A percentile compares a stretch with the other conserved stretches of the same genome.
Conservation (phyloP, 805 yeast species). For the Torulaspora indica region DNA sequence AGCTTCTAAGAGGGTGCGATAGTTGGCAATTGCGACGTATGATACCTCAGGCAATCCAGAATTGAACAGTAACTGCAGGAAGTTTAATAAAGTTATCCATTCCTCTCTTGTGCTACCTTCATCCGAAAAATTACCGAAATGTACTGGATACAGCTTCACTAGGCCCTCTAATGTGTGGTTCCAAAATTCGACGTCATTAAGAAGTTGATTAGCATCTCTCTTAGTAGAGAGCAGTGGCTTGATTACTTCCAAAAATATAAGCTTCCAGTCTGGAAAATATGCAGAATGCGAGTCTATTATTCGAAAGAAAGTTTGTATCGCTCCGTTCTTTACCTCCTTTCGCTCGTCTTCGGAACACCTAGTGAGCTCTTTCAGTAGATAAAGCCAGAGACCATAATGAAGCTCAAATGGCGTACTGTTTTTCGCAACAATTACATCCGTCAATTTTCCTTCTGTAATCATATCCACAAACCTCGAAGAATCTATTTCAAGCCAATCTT, state of each 20-base stretch:
- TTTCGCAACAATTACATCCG: constrained; percentile 26
- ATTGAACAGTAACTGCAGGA: constrained; percentile 41
- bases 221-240: constrained; percentile 42
- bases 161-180: constrained; percentile 61
- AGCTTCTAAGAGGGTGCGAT: constrained; percentile 48
- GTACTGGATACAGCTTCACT: constrained; percentile 54
- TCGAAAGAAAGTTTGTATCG: constrained; percentile 82
- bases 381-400: constrained; percentile 53
- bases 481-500: constrained; percentile 4
- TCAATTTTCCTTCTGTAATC: constrained; percentile 27
- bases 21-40: constrained; percentile 52
- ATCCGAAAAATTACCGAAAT: constrained; percentile 38
- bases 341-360: constrained; percentile 60
- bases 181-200: constrained; percentile 58
- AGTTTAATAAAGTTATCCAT: constrained; percentile 57
- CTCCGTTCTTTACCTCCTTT: constrained; percentile 82
- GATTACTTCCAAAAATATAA: constrained; percentile 62
- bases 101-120: constrained; percentile 26
- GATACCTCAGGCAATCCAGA: constrained; percentile 40
- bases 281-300: constrained; percentile 69
- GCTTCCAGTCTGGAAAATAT: constrained; percentile 57
- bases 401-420: constrained; percentile 20
- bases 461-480: constrained; percentile 10
- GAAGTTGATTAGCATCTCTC: constrained; percentile 28
- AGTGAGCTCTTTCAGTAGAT: constrained; percentile 58